Evolutionary conservation across 1,139 yeast genomes (phyloP), one percentile per base, ranked within the genome.

Genomic region (Protomyces inundatus): DNA sequence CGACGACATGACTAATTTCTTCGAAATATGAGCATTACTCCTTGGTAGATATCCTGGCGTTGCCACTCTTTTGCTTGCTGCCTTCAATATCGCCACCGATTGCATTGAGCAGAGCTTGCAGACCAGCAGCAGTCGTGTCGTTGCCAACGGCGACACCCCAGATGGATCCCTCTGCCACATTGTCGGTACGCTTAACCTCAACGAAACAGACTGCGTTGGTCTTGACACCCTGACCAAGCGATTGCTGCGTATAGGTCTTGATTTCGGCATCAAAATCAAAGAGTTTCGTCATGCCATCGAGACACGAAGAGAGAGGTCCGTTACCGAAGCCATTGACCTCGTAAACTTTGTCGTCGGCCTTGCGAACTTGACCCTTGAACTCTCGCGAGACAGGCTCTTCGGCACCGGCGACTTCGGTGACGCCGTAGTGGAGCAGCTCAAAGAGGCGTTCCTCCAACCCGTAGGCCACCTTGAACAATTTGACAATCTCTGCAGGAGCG

Each of bases 111-210:
- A 91, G 81, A 16, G 97, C 88, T 71, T 84, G 82, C 77, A 89
- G 84, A 14, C 96, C 86, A 54, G 98, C 96, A 72, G 87, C 90
- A 39, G 95, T 86, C 52, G 90, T 97, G 80, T 93, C 98, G 74
- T 87, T 90, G 73, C 90, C 85, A 66, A 91, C 85, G 72, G 97
- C 98, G 65, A 90, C 90, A 77, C 98, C 98, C 97, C 98, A 91
- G 55, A 53, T 54, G 6, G 58, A 58, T 30, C 55, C 52, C 37
- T 61, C 63, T 46, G 45, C 52, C 16, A 54, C 81, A 80, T 61
- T 80, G 80, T 36, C 73, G 69, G 55, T 75, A 75, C 61, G 45
- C 55, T 80, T 77, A 55, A 86, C 79, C 73, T 86, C 90, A 69
- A 90, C 86, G 75, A 87, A 93, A 30, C 97, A 86, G 34, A 95